A percentile compares a stretch with the other conserved stretches of the same genome.
These are phyloP conservation scores for Exophiala dermatitidis DNA, from an alignment of 2,329 filamentous ascomycete species.

Conservation along the genomic window DNA sequence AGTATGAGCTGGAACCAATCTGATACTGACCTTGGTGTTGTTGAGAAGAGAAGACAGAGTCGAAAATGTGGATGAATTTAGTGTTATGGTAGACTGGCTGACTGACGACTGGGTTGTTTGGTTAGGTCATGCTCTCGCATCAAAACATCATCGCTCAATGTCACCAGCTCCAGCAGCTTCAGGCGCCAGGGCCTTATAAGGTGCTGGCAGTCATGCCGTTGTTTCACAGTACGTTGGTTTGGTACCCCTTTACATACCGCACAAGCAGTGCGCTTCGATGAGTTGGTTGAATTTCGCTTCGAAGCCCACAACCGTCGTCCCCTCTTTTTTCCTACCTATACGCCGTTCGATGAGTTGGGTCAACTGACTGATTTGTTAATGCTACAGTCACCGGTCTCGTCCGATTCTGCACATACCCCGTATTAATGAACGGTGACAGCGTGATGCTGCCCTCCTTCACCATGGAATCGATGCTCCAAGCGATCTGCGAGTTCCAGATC, in stretches of 20 bases:
- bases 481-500: constrained; percentile 49
- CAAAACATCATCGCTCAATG: constrained; percentile 54
- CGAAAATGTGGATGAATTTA: too few species aligned
- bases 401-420: constrained; percentile 55
- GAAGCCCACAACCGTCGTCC: too few species aligned
- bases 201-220: constrained; percentile 52
- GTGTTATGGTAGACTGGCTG: background rate
- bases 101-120: background rate
- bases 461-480: constrained; percentile 50
- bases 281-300: too few species aligned
- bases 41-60: too few species aligned
- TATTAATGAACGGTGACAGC: constrained; percentile 57
- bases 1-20: background rate
- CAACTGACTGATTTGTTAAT: background rate
- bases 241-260: too few species aligned
- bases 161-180: constrained; percentile 50
- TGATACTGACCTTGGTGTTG: too few species aligned
- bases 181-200: constrained; percentile 35
- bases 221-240: constrained; percentile 44
- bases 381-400: constrained; percentile 50
- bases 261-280: too few species aligned
- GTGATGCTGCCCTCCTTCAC: constrained; percentile 58
- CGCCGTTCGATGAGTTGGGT: too few species aligned
- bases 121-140: constrained; percentile 50
- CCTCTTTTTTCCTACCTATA: too few species aligned